These are phyloP conservation scores for Schoenoplectus tabernaemontani DNA, from an alignment of 202 grass and related monocot genomes.

Conservation along the genomic window DNA sequence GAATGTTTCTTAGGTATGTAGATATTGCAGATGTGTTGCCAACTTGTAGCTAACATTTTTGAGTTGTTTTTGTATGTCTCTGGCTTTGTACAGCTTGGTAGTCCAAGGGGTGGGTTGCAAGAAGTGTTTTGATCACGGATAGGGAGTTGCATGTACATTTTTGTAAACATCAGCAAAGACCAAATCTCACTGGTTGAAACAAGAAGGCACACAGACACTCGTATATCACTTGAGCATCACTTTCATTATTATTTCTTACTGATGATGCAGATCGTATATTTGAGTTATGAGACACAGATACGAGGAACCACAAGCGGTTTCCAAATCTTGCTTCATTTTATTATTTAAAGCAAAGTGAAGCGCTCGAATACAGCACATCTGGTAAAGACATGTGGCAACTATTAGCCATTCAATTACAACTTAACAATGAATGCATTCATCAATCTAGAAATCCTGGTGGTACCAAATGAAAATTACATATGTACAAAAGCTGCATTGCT, in stretches of 20 bases:
- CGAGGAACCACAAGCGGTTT: background rate
- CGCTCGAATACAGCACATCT: background rate
- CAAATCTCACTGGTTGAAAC: background rate
- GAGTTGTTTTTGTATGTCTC: constrained; percentile 19
- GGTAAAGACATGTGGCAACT: background rate
- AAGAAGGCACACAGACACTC: background rate
- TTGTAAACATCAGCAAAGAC: background rate
- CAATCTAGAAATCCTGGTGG: background rate
- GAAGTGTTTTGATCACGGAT: background rate
- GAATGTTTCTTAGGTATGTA: background rate
- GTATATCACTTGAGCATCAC: background rate
- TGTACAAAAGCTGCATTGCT: background rate
- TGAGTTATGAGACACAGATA: background rate
- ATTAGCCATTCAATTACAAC: background rate
- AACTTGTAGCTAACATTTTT: background rate
- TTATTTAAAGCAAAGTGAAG: background rate
- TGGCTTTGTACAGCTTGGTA: background rate
- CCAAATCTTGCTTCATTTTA: background rate
- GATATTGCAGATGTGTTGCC: background rate
- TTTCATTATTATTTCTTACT: background rate
- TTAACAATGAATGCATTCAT: background rate
- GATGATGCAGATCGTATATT: background rate
- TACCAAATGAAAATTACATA: background rate
- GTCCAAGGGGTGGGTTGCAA: background rate
- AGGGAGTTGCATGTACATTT: background rate